Base-by-base conservation (phyloP, 768 basidiomycete species). In the Kondoa subrosea region DNA sequence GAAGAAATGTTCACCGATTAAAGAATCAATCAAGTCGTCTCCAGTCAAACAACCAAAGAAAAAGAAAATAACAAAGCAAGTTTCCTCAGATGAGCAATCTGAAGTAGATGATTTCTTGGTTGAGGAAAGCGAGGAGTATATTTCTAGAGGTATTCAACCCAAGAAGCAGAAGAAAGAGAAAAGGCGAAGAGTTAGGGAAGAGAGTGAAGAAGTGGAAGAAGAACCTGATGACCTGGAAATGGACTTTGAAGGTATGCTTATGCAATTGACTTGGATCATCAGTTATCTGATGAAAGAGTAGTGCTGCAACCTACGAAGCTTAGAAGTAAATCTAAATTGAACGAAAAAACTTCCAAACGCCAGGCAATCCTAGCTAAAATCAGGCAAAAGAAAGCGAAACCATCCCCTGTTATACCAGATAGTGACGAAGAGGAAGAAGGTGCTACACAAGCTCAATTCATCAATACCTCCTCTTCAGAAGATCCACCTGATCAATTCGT, bases 151-250 rank as follows among this genome's bases (percentile, higher is more conserved):
- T 21, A 21, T 8, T 50, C 8, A 21, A 8, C 8, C 12, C 21
- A 50, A 50, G 21, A 21, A 50, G 40, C 40, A 8, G 40, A 8
- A 50, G 21, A 50, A 50, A 50, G 40, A 50, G 40, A 21, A n/a
- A n/a, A 50, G 40, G 40, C 40, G 40, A 50, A 50, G 21, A 21
- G n/a, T n/a, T n/a, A 50, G 21, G 40, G 40, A 12, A 14, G 58
- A 8, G 14, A 60, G 58, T 60, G 58, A 60, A 31, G 25, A 60
- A 25, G 25, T 4, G 25, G 58, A 60, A 12, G 58, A 60, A 60
- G 58, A 60, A 27, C 58, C 58, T 4, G 58, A 63, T 32, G 61
- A 63, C n/a, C 29, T 63, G 29, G 61, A 31, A 33, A 17, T 63
- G 15, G 61, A 63, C 61, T 31, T 17, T 33, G 40, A 50, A 50